Evolutionary conservation across 2,329 filamentous ascomycete genomes (phyloP), one percentile per base, ranked within the genome.

Genomic region (Colletotrichum sojae): DNA sequence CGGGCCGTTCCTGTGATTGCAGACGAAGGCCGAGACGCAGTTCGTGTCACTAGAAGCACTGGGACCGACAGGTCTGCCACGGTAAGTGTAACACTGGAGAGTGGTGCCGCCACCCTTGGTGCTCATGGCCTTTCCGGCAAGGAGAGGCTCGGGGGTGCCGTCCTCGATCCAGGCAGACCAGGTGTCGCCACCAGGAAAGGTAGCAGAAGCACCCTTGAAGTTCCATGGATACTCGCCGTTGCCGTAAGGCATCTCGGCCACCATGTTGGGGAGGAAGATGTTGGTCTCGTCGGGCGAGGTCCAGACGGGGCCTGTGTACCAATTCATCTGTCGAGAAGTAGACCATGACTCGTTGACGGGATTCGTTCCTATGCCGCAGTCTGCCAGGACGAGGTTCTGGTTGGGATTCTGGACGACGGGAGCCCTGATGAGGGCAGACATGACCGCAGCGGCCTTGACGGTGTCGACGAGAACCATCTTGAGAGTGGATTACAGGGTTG

Each of bases 251-350:
- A 83, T 75, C 70, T 83, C 76, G 13, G 82, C 78, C 16, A 78
- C 76, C 78, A 82, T 77, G 40, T 82, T 76, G 12, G 81, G 80
- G 27, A 78, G 76, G 15, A 76, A 73, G 12, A 81, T 80, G 45
- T 80, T 80, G 13, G 75, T 72, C 36, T 77, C 77, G 45, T 75
- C 77, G 36, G 76, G 75, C 4, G 74, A 72, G 15, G 80, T 77
- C 81, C 81, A 83, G 40, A 73, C 65, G 51, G 82, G 76, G 10
- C 81, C 76, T 53, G 78, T 62, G 63, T 83, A 83, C 81, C 81
- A 83, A 70, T 83, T 83, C 73, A 83, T 80, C 71, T 83, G 81
- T 48, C 81, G 81, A 52, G 81, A 83, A 5, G 81, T 83, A 6
- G 81, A 83, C 81, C 81, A 83, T 40, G 74, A 76, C 10, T 76